Evolutionary conservation across 768 basidiomycete genomes (phyloP), one percentile per base, ranked within the genome.

Genomic region (Suillus discolor): DNA sequence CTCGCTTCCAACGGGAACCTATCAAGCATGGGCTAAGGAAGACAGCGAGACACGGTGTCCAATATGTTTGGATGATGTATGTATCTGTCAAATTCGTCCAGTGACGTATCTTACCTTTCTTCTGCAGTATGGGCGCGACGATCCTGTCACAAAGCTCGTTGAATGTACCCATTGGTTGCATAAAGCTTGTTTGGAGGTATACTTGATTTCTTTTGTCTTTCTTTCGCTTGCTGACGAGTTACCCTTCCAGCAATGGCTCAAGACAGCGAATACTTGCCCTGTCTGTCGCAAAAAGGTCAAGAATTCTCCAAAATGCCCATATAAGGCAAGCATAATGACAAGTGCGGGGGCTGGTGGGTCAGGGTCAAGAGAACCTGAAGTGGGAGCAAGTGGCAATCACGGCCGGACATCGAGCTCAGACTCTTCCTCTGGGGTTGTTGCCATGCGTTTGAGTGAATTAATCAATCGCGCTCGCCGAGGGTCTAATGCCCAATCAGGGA

Each of bases 151-250:
- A 63, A 91, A 88, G 68, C 82, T 93, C 7, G 78, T 83, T 31
- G 87, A 87, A 62, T 94, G 93, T 68, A 77, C 86, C 1, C 93
- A 94, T 75, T 94, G 92, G 91, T 76, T 93, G 68, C 93, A 94
- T 74, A 86, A 88, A 71, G 82, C 80, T 23, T 94, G 93, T 79
- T 75, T 94, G 34, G 82, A 89, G 80, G 92, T 92, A 62, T n/a
- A 84, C 75, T 36, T 47, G 6, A 31, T 36, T 62, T 66, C 47
- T 23, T 13, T 36, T 20, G 34, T 20, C 6, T 42, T 42, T 38
- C 5, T 63, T 45, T 7, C 25, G 18, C 28, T 61, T 16, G 53
- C 28, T 47, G 31, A 39, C 13, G 53, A 12, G 66, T 45, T 60
- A 31, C 57, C 64, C 62, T 42, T 69, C 15, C 66, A 93, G 89